phyloP scores from a whole-genome alignment of 768 basidiomycete genomes.

The Sarcodon aspratus region DNA sequence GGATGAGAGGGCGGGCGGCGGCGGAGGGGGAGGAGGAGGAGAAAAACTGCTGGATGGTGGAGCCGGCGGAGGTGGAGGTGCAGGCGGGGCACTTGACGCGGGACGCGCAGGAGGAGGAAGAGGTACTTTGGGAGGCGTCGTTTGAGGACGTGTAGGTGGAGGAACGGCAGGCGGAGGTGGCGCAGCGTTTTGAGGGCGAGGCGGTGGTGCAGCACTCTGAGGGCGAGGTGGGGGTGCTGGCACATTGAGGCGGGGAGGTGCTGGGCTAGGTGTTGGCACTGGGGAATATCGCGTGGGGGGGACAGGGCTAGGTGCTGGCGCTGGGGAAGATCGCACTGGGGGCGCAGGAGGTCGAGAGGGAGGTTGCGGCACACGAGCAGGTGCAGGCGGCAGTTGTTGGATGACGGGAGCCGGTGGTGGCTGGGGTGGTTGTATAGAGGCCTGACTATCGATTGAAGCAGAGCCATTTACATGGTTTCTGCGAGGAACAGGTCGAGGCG shows the following conservation, averaged over 20 bases:
- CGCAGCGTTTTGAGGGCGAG: slow-evolving; percentile 19
- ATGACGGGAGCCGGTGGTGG: slow-evolving; percentile 19
- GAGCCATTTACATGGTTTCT: slow-evolving; percentile 15
- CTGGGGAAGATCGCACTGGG: slow-evolving; percentile 15
- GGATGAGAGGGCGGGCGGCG: slow-evolving; percentile 15
- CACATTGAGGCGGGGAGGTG: slow-evolving; percentile 22
- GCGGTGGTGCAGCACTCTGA: slow-evolving; percentile 17
- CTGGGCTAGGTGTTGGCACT: slow-evolving; percentile 10
- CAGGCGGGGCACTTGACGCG: slow-evolving; percentile 15
- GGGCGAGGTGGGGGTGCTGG: slow-evolving; percentile 18
- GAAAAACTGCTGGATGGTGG: slow-evolving; percentile 16
- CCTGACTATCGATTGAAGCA: slow-evolving; percentile 10
- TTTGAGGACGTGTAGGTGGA: slow-evolving; percentile 2
- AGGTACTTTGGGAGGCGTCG: slow-evolving; percentile 22
- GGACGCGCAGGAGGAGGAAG: slow-evolving; percentile 18
- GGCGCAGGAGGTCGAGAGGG: slow-evolving; percentile 13
- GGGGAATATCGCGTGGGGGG: slow-evolving; percentile 22
- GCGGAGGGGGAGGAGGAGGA: slow-evolving; percentile 15
- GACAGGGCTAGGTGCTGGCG: slow-evolving; percentile 21
- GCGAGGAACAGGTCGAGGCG: slow-evolving; percentile 26
- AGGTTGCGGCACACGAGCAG: slow-evolving; percentile 13
- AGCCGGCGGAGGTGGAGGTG: slow-evolving; percentile 28
- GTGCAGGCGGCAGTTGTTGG: slow-evolving; percentile 21
- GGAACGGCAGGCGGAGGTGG: slow-evolving; percentile 21
- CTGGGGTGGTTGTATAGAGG: slow-evolving; percentile 30